Base-by-base conservation (phyloP, 148 eudicot species). In the Persicaria tinctoria region DNA sequence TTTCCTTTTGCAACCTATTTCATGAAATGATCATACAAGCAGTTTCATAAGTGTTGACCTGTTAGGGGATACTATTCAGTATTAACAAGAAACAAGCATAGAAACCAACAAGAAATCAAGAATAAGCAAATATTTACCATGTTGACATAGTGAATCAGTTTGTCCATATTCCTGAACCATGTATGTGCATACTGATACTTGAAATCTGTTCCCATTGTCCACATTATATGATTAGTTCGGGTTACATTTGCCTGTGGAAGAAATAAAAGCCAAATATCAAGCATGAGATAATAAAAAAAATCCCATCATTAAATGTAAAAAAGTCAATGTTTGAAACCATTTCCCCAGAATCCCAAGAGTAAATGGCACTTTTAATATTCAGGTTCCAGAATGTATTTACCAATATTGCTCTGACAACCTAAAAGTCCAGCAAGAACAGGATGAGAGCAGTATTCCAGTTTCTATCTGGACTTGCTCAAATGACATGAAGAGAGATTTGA, bases 171-270 rank as follows among this genome's bases (percentile, higher is more conserved):
- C 86, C 91, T 82, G 77, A 86, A 95, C 99, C 99, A 95, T 73
- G 99, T 82, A 46, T 81, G 79, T 14, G 99, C 97, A 82, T 90
- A 95, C 60, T 95, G 97, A 82, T 95, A 95, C 86, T 90, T 87
- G 82, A 95, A 95, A 80, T 95, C 97, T 51, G 94, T 88, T 79
- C 99, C 99, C 99, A 95, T 95, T 23, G 99, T 95, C 87, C 88
- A 92, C 97, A 95, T 95, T 74, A 95, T 74, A 78, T 92, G 99
- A 82, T 92, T 90, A 46, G 97, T 84, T 60, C 97, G 86, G 77
- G 97, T 95, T 62, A 95, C 85, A 73, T 95, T 92, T 68, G 97
- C 96, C 98, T 92, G 94, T 73, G 69, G 72, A 72, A 74, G 64
- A 75, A 51, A 78, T 12, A 66, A 41, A 66, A 41, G 18, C n/a